Base-by-base conservation (phyloP, 257 asterid species). In the Nicotiana tomentosiformis region DNA sequence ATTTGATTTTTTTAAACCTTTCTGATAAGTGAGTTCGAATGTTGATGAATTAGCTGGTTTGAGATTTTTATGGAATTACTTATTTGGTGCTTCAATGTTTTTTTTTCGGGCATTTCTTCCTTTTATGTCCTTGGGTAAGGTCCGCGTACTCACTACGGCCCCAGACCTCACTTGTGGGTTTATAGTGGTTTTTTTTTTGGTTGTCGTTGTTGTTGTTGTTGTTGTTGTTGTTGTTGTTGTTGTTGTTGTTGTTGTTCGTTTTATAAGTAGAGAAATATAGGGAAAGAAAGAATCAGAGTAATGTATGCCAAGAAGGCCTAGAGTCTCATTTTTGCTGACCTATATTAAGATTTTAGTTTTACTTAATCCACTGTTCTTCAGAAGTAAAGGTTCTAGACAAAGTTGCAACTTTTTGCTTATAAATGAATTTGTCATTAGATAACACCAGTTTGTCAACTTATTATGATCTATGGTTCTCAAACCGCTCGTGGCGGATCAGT, bases 21-120 rank as follows among this genome's bases (percentile, higher is more conserved):
- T 46, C 29, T 26, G 46, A 76, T 76, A 51, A 29, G 80, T 76
- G 80, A 72, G 61, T 23, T 72, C 46, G 79, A 72, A 46, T 72
- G 60, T 12, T 15, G 11, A 66, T 66, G 23, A 30, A 66, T 14
- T 49, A 5, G 64, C 53, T 76, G 64, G 80, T 76, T 51, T 76
- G 64, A 26, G 62, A 74, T 74, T 23, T 76, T 51, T 51, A 29
- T 51, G 17, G 43, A 26, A 76, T 30, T 51, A 76, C 46, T 76
- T 29, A 46, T 51, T 26, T 76, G 80, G 64, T 26, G 10, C 16
- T 26, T 15, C 17, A 26, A 76, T 0, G 3, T 32, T 32, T 32
- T 51, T 26, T 76, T 26, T 51, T 7, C 0, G 10, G 2, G 43
- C 35, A 74, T 72, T 46, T 46, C 23, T 6, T 74, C 6, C 7